Base-by-base conservation (phyloP, 345 rosid species). In the Dipteronia sinensis region DNA sequence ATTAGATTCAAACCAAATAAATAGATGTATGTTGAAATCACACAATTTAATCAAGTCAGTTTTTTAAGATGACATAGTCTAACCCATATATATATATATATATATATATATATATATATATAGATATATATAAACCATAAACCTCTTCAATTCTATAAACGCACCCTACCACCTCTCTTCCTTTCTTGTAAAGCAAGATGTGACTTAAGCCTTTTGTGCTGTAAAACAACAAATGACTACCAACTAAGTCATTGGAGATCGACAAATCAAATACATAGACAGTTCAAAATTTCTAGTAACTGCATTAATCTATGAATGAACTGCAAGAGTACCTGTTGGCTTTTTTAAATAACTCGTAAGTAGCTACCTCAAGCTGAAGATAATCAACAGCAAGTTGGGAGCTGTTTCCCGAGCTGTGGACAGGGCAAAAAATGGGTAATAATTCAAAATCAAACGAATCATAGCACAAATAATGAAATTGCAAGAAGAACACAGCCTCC, bases 331-430 rank as follows among this genome's bases (percentile, higher is more conserved):
- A 76, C 77, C 73, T 56, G 62, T 40, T 29, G 67, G 69, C 67
- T 31, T 29, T 71, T 1, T 51, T 47, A 34, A 40, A 44, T 34
- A 80, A 78, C 40, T 71, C 77, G 11, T 3, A n/a, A 20, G 77
- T 68, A 58, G 22, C 61, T 65, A 11, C 34, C 58, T 61, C 23
- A 51, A 76, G 51, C 72, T 65, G 68, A 38, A 65, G 15, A 49
- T 46, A 76, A 63, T 76, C 66, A 56, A 75, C 51, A 8, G 40
- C 61, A 25, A n/a, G 23, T 71, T 75, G 72, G 15, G 11, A 10
- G 58, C 79, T 80, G 76, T 46, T 2, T 31, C 34, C 34, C 34
- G 34, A 3, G 34, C 34, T 31, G 34, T 31, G 34, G 67, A 72
- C 31, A 31, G 42, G 40, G 20, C 65, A 27, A 65, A 74, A 40